Conservation (phyloP, 2,329 filamentous ascomycete species). For the Metarhizium brunneum region DNA sequence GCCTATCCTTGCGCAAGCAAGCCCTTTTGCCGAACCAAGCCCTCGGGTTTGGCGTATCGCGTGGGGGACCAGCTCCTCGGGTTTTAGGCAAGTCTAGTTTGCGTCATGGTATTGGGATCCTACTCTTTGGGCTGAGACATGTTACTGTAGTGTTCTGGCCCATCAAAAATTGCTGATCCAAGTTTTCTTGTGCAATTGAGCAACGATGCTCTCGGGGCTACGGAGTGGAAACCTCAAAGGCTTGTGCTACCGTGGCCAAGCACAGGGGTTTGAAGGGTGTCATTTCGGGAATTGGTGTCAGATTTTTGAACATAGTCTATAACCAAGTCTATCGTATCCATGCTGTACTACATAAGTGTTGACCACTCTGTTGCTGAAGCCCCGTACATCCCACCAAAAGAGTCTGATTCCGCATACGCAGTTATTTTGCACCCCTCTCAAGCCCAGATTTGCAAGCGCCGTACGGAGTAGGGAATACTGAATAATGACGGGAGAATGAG, state of each 20-base stretch:
- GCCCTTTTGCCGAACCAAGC: slow-evolving; percentile 24
- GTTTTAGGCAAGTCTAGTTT: slow-evolving; percentile 6
- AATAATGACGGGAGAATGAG: slow-evolving; percentile 2
- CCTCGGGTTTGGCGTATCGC: slow-evolving; percentile 17
- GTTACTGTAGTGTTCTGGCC: not conserved
- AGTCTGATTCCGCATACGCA: not conserved
- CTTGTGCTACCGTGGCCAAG: not conserved
- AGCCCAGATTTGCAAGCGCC: not conserved
- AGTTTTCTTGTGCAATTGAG: not conserved
- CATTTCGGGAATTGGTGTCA: too few species aligned
- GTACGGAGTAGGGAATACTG: not conserved
- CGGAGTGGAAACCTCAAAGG: not conserved
- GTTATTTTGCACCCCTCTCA: not conserved
- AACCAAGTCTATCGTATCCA: not conserved
- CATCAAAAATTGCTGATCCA: not conserved
- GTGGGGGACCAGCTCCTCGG: slow-evolving; percentile 20
- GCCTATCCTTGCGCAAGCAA: slow-evolving; percentile 15
- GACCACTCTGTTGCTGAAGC: not conserved
- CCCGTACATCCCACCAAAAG: not conserved
- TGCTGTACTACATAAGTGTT: not conserved
- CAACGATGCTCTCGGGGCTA: not conserved
- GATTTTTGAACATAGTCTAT: not conserved
- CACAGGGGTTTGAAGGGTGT: not conserved
- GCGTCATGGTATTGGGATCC: not conserved
- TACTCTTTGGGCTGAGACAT: not conserved